Percentiles rank a stretch among this genome's conserved stretches.
Evolutionary conservation across 1,284 basidiomycete genomes (phyloP).

Genomic region (Peniophora sp.): DNA sequence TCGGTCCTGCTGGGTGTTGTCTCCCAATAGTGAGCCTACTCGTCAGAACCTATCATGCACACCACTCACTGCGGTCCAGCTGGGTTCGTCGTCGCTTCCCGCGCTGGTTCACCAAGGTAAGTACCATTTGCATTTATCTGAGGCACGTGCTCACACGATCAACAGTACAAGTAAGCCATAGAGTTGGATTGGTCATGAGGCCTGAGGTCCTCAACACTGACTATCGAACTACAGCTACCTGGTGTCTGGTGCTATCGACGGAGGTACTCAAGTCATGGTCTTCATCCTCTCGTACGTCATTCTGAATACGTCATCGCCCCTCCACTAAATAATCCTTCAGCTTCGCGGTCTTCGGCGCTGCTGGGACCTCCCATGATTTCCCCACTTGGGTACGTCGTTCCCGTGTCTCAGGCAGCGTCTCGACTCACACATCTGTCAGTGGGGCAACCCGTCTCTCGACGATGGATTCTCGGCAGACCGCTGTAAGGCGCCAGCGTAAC

Average conservation of each 20-base stretch:
- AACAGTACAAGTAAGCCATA: slow-evolving; percentile 4
- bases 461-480: slow-evolving; percentile 6
- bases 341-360: slow-evolving; percentile 55
- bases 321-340: slow-evolving; percentile 29
- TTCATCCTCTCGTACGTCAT: slow-evolving; percentile 11
- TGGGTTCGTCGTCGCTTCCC: slow-evolving; percentile 15
- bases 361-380: slow-evolving; percentile 35
- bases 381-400: slow-evolving; percentile 29
- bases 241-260: slow-evolving; percentile 9
- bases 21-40: slow-evolving; percentile 33
- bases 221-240: slow-evolving; percentile 10
- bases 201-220: too few relatives aligned
- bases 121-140: background rate
- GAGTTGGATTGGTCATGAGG: too few relatives aligned
- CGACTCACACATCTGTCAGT: slow-evolving; percentile 1
- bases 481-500: slow-evolving; percentile 6
- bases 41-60: background rate
- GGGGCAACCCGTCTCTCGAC: slow-evolving; percentile 8
- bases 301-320: too few relatives aligned
- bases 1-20: slow-evolving; percentile 40
- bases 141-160: background rate
- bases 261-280: slow-evolving; percentile 12
- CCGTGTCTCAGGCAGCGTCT: background rate
- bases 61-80: slow-evolving; percentile 4
- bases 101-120: slow-evolving; percentile 32